These are phyloP conservation scores for Leccinum rimulosum DNA, from an alignment of 768 basidiomycete species.

Conservation along the genomic window DNA sequence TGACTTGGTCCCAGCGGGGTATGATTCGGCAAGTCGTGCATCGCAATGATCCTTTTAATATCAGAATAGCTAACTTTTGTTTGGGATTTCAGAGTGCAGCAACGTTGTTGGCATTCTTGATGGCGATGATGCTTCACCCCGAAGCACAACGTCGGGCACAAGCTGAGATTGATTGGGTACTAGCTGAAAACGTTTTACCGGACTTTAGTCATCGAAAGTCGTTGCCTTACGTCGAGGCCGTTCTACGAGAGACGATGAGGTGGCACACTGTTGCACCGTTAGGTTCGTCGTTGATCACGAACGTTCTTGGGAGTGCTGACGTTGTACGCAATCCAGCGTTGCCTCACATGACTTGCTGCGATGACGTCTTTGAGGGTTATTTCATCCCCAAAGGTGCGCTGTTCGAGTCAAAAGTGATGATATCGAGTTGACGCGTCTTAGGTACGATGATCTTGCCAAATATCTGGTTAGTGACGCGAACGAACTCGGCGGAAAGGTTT, in stretches of 20 bases:
- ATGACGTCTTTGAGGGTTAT: constrained; percentile 46
- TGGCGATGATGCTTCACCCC: constrained; percentile 31
- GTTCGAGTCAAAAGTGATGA: not conserved
- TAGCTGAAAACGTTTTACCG: constrained; percentile 15
- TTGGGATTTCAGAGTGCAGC: constrained; percentile 20
- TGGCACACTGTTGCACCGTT: constrained; percentile 32
- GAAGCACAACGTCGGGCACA: constrained; percentile 31
- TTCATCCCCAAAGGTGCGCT: constrained; percentile 36
- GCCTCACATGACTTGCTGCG: constrained; percentile 29
- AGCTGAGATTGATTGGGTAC: constrained; percentile 29
- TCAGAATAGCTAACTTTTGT: not conserved
- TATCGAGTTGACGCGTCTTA: constrained; percentile 9
- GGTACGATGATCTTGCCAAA: constrained; percentile 29
- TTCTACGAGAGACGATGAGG: constrained; percentile 32
- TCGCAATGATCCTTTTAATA: not conserved
- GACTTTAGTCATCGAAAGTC: constrained; percentile 27
- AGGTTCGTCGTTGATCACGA: constrained; percentile 15
- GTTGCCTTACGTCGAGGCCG: constrained; percentile 29
- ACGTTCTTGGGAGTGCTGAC: constrained; percentile 6
- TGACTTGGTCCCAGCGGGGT: constrained; percentile 20
- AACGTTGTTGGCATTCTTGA: constrained; percentile 24
- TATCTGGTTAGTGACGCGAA: constrained; percentile 23
- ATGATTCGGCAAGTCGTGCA: constrained; percentile 21
- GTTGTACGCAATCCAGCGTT: constrained; percentile 15
- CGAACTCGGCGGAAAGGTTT: not conserved